Percentiles rank a stretch among this genome's conserved stretches.
Conservation (phyloP, 2,329 filamentous ascomycete species). For the Pezicula carpinea region DNA sequence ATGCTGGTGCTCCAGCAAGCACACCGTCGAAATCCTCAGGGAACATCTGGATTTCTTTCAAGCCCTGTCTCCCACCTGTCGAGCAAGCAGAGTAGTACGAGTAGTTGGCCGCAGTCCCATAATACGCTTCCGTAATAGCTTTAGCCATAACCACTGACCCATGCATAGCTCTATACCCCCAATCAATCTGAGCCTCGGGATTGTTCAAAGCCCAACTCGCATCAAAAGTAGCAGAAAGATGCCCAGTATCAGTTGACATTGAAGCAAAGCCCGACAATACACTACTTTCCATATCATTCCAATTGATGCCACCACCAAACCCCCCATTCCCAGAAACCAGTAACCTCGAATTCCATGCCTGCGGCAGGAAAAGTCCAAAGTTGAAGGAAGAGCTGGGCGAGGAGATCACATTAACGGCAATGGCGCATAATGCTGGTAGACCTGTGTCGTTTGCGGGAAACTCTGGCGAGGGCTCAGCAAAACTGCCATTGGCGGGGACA, state of each 20-base stretch:
- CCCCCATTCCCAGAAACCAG: slow-evolving; percentile 40
- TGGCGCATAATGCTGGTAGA: slow-evolving; percentile 33
- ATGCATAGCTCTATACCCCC: slow-evolving; percentile 19
- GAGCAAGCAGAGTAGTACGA: slow-evolving; percentile 45
- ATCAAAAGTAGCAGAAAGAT: slow-evolving; percentile 30
- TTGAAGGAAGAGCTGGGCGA: slow-evolving; percentile 30
- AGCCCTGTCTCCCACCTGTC: slow-evolving; percentile 42
- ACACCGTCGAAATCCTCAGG: slow-evolving; percentile 44
- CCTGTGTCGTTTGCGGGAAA: slow-evolving; percentile 31
- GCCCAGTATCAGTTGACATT: slow-evolving; percentile 40
- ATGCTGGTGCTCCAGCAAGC: slow-evolving; percentile 34
- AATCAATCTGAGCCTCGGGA: slow-evolving; percentile 32
- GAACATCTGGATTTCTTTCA: slow-evolving; percentile 38
- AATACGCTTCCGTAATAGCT: slow-evolving; percentile 7
- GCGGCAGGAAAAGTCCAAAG: slow-evolving; percentile 34
- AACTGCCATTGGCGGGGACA: slow-evolving; percentile 7
- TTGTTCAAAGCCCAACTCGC: slow-evolving; percentile 34
- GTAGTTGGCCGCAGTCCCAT: slow-evolving; percentile 19
- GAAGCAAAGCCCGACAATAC: slow-evolving; percentile 35
- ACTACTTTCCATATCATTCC: slow-evolving; percentile 38
- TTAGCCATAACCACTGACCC: slow-evolving; percentile 7
- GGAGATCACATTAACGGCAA: slow-evolving; percentile 32
- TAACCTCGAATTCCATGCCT: slow-evolving; percentile 33
- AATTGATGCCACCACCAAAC: slow-evolving; percentile 42
- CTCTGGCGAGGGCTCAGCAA: slow-evolving; percentile 8